Evolutionary conservation across 2,329 filamentous ascomycete genomes (phyloP), one percentile per base, ranked within the genome.

Genomic region (Grosmannia huntii): DNA sequence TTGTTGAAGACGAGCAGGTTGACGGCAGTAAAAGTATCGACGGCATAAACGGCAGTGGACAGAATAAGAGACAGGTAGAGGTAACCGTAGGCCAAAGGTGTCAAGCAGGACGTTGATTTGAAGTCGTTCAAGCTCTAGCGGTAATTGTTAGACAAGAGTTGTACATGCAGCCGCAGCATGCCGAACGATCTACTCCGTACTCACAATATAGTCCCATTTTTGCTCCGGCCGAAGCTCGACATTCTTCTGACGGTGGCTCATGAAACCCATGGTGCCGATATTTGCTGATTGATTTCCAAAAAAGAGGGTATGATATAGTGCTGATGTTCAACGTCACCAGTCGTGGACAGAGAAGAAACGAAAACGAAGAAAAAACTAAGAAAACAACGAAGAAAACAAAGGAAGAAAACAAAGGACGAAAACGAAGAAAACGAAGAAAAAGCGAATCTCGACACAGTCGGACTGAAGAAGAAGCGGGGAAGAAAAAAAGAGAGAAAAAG

Each of bases 1-100:
- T 83, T 83, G 73, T 95, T 83, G 73, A 96, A 96, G 58, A 81
- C 87, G 55, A 99, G 80, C 48, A 99, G 78, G 62, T 96, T 95
- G 73, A 96, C 81, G 62, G 91, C 91, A 5, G 91, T 96, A 69
- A 96, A 97, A 61, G 85, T 90, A 73, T 97, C 92, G 68, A 95
- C 87, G 31, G 78, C 84, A 71, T 96, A 96, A 64, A 96, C 90
- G 51, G 89, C 86, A 55, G 92, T 70, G 3, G 90, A 94, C 59
- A 95, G 76, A 56, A 90, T 59, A 51, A 92, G 79, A 65, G 90
- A 87, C 60, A 94, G 77, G 81, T 86, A 94, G 56, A 97, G 80
- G 73, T 90, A 94, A 66, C 76, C 81, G 70, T 96, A 97, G 60
- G 90, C 91, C 64, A 95, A 79, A 10, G 81, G 78, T 1, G 87